Evolutionary conservation across 148 eudicot genomes (phyloP).

Genomic region (Amaranthus hypochondriacus): DNA sequence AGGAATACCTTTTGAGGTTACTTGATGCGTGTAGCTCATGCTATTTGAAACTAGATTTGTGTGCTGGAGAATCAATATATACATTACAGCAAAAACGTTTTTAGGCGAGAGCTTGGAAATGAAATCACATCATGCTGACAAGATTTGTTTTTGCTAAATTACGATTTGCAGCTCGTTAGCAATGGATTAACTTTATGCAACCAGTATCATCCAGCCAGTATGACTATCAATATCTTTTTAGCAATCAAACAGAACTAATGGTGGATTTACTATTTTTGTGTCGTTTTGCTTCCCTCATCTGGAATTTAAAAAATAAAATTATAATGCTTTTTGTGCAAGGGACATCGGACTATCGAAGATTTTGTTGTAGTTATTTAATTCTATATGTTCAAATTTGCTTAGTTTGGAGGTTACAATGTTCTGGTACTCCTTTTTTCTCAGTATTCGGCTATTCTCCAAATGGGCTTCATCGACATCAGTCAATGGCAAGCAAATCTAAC

Average conservation of each 20-base stretch:
- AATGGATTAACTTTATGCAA: background rate
- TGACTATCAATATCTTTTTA: background rate
- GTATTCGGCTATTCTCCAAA: conserved; percentile 43
- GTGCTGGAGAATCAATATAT: background rate
- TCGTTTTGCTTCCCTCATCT: background rate
- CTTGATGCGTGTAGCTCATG: background rate
- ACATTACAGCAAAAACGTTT: background rate
- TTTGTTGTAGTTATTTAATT: background rate
- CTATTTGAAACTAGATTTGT: background rate
- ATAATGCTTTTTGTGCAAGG: too few relatives aligned
- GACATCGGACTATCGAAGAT: background rate
- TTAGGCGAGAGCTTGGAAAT: background rate
- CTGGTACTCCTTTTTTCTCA: conserved; percentile 21
- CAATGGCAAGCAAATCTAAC: conserved; percentile 43
- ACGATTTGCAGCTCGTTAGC: conserved; percentile 1
- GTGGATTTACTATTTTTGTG: background rate
- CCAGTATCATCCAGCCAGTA: background rate
- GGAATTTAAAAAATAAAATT: background rate
- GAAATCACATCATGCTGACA: background rate
- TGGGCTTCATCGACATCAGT: conserved; percentile 35
- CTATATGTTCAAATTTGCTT: background rate
- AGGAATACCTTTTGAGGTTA: background rate
- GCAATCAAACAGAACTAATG: conserved; percentile 1
- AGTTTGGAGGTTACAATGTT: background rate
- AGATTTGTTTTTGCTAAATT: background rate